phyloP scores from a whole-genome alignment of 2,329 filamentous ascomycete genomes.

The Pseudocercospora ulei region DNA sequence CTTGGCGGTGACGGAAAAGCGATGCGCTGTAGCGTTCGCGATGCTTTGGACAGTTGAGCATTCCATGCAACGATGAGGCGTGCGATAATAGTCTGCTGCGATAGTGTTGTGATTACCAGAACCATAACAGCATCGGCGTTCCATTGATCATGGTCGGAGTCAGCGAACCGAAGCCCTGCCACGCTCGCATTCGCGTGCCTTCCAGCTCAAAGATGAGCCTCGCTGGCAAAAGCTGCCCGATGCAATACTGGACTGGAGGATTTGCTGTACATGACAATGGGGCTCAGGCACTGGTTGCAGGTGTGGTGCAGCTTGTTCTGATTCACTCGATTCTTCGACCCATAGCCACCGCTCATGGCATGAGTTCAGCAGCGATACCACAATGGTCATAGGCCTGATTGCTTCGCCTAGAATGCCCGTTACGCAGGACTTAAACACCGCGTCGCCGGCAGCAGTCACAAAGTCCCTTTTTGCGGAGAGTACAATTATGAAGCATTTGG shows the following conservation, averaged over 20 bases:
- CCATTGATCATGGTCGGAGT: too few relatives aligned
- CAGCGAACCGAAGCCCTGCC: too few relatives aligned
- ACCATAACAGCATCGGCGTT: too few relatives aligned
- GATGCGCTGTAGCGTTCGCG: too few relatives aligned
- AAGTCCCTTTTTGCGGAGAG: not conserved
- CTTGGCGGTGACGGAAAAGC: too few relatives aligned
- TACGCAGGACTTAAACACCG: slow-evolving; percentile 6
- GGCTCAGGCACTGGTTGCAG: slow-evolving; percentile 1
- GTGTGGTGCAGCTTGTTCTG: slow-evolving; percentile 6
- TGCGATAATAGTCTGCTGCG: too few relatives aligned
- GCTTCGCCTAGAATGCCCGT: slow-evolving; percentile 8
- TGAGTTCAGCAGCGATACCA: slow-evolving; percentile 5
- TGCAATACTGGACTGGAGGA: slow-evolving; percentile 4
- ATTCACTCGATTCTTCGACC: slow-evolving; percentile 1
- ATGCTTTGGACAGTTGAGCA: too few relatives aligned
- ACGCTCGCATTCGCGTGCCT: slow-evolving; percentile 7
- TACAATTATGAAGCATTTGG: not conserved
- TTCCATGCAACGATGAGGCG: too few relatives aligned
- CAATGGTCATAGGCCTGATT: slow-evolving; percentile 2
- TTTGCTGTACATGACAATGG: not conserved
- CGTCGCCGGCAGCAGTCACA: slow-evolving; percentile 7
- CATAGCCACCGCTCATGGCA: slow-evolving; percentile 7
- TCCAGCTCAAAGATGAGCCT: slow-evolving; percentile 7
- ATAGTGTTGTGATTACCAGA: too few relatives aligned
- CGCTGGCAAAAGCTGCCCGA: slow-evolving; percentile 5